phyloP scores from a whole-genome alignment of 176 grass and related monocot species.

The Calamus simplicifolius region DNA sequence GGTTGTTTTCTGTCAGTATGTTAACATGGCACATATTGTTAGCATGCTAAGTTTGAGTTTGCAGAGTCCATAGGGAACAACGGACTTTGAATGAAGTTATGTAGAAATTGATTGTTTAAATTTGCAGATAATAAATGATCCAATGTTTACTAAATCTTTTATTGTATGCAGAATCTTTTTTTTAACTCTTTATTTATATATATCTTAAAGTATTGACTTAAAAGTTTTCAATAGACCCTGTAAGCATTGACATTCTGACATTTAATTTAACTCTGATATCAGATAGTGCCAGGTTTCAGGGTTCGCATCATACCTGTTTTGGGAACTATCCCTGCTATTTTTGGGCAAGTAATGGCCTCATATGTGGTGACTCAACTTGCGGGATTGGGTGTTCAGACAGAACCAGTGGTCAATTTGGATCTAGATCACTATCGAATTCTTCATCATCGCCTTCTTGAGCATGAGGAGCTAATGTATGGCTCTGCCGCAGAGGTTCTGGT shows the following conservation, averaged over 20 bases:
- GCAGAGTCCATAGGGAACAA: background rate
- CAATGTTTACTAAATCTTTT: too few relatives aligned
- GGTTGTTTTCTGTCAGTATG: background rate
- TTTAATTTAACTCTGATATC: conserved; percentile 13
- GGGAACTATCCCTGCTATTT: conserved; percentile 91
- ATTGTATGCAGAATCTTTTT: too few relatives aligned
- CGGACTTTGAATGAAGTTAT: background rate
- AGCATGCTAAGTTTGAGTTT: too few relatives aligned
- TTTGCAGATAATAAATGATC: too few relatives aligned
- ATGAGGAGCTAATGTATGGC: conserved; percentile 78
- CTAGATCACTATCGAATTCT: conserved; percentile 87
- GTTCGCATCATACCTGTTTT: conserved; percentile 91
- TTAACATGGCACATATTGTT: too few relatives aligned
- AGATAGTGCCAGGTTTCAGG: conserved; percentile 96
- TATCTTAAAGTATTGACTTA: too few relatives aligned
- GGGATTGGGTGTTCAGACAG: conserved; percentile 60
- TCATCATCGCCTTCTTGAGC: conserved; percentile 88
- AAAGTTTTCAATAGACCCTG: background rate
- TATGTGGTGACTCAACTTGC: conserved; percentile 73
- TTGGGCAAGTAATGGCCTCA: conserved; percentile 94
- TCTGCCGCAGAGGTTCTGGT: conserved; percentile 78
- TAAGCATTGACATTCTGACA: conserved; percentile 10
- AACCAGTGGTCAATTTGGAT: conserved; percentile 91
- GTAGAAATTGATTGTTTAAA: too few relatives aligned
- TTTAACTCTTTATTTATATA: too few relatives aligned